phyloP scores from a whole-genome alignment of 163 green algal genomes.

The Scenedesmus sp. region DNA sequence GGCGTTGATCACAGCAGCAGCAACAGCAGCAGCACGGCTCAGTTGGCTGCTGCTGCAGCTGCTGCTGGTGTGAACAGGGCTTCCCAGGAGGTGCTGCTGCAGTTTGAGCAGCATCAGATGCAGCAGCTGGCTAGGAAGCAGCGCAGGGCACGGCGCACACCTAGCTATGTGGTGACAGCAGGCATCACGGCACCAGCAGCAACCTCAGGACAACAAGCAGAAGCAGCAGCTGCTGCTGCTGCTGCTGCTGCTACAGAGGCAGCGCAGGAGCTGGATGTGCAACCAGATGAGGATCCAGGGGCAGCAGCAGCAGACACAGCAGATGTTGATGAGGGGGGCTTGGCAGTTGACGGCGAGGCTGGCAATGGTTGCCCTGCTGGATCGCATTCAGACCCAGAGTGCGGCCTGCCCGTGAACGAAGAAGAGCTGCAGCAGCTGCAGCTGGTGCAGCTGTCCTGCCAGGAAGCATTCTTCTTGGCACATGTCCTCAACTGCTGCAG shows the following conservation, averaged over 20 bases:
- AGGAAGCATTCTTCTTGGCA: conserved; percentile 68
- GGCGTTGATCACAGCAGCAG: background rate
- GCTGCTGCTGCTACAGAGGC: background rate
- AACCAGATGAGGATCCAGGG: background rate
- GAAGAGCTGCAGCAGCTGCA: background rate
- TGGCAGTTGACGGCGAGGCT: background rate
- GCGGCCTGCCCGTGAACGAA: no score
- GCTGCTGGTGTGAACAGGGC: conserved; percentile 27
- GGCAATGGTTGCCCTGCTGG: background rate
- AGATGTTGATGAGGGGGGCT: background rate
- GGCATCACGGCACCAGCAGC: conserved; percentile 1
- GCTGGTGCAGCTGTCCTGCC: conserved; percentile 56
- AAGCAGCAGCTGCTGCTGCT: conserved; percentile 5
- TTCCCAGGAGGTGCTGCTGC: background rate
- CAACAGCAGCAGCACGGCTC: background rate
- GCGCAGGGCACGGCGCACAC: background rate
- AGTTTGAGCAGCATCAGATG: conserved; percentile 20
- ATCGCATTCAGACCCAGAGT: background rate
- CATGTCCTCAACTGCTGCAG: conserved; percentile 58
- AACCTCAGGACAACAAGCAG: background rate
- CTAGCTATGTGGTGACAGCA: background rate
- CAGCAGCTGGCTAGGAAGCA: conserved; percentile 8
- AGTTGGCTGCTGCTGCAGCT: background rate
- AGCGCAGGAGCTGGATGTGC: background rate
- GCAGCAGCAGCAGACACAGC: background rate